Conservation (phyloP, 441 rosid genomes). For the Syzygium malaccense region DNA sequence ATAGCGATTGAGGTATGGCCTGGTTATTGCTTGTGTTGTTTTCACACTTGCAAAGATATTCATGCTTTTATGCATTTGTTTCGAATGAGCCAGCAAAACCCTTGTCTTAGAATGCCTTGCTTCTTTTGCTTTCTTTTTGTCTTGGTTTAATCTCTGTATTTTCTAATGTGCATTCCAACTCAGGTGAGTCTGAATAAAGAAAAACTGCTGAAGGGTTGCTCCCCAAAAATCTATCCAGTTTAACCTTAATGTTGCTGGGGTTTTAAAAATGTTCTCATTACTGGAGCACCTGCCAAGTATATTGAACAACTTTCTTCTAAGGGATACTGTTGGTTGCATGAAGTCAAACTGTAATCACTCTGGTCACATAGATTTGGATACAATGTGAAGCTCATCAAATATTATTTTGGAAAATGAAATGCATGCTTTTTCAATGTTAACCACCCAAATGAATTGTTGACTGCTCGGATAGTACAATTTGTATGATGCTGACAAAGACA, state of each 20-base stretch:
- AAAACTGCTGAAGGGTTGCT: background rate
- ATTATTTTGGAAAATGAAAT: background rate
- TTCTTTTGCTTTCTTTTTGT: background rate
- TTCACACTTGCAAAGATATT: background rate
- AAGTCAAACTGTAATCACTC: background rate
- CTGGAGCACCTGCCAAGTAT: background rate
- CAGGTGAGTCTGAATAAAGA: background rate
- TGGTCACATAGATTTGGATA: background rate
- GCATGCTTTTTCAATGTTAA: background rate
- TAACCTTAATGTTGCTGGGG: background rate
- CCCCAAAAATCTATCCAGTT: background rate
- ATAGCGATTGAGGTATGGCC: slow-evolving; percentile 31
- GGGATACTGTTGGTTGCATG: background rate
- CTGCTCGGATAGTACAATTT: background rate
- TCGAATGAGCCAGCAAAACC: background rate
- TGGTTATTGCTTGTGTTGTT: background rate
- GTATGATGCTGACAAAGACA: background rate
- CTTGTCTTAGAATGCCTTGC: background rate
- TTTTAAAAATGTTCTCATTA: background rate
- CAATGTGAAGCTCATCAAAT: background rate
- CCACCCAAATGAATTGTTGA: background rate
- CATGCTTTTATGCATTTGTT: background rate
- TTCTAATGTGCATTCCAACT: background rate
- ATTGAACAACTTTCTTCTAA: background rate
- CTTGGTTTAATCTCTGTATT: background rate